phyloP scores from a whole-genome alignment of 192 early-diverging fungal genomes.

The Geranomyces variabilis region DNA sequence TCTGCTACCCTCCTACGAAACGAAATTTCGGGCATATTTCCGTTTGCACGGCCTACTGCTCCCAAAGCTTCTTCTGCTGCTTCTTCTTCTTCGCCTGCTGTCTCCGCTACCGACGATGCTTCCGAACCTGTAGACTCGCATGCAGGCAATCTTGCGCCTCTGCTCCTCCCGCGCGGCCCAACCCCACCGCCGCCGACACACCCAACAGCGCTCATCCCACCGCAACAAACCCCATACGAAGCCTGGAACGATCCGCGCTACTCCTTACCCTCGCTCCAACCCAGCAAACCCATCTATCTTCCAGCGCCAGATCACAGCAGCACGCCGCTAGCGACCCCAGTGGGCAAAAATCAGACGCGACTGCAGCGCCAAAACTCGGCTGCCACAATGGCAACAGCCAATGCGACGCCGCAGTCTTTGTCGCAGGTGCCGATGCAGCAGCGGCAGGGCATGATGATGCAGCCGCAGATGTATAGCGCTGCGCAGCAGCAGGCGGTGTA shows the following conservation, averaged over 20 bases:
- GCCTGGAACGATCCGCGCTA: slow-evolving; percentile 43
- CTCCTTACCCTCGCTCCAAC: slow-evolving; percentile 24
- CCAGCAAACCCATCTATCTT: slow-evolving; percentile 18
- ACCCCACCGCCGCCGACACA: slow-evolving; percentile 16
- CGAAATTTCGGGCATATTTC: too few relatives aligned
- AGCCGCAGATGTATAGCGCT: too few relatives aligned
- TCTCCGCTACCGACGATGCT: too few relatives aligned
- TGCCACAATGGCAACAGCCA: background rate
- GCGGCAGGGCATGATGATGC: background rate
- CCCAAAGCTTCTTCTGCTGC: too few relatives aligned
- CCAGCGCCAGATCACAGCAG: background rate
- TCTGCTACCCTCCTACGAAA: too few relatives aligned
- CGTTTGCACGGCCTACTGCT: too few relatives aligned
- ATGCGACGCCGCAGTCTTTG: background rate
- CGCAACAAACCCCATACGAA: slow-evolving; percentile 20
- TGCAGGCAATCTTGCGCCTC: background rate
- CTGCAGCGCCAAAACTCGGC: slow-evolving; percentile 3
- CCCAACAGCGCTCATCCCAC: slow-evolving; percentile 39
- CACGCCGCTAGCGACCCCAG: background rate
- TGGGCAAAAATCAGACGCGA: background rate
- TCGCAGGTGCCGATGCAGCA: background rate
- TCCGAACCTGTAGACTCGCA: background rate
- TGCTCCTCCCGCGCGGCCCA: slow-evolving; percentile 24
- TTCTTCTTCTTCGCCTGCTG: too few relatives aligned
- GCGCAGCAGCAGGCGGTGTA: too few relatives aligned